Conservation (phyloP, 768 basidiomycete genomes). For the Hygrophoropsis aurantiaca region DNA sequence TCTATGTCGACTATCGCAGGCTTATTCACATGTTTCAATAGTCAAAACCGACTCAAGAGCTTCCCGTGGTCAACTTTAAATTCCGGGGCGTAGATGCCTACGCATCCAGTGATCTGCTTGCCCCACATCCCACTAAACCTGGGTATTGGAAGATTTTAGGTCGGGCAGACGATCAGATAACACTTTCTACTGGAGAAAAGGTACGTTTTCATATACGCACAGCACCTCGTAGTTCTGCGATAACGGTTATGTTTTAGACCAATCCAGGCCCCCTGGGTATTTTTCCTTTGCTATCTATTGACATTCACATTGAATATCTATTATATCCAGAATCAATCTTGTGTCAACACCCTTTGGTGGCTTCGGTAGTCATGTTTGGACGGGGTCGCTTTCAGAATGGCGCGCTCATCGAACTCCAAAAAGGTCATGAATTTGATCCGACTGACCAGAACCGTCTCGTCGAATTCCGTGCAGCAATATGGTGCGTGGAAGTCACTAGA, state of each 20-base stretch:
- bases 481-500: constrained; percentile 11
- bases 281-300: constrained; percentile 17
- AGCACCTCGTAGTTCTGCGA: not conserved
- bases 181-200: constrained; percentile 44
- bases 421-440: constrained; percentile 22
- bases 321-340: constrained; percentile 43
- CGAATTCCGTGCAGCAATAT: constrained; percentile 23
- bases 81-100: constrained; percentile 40
- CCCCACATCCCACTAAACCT: constrained; percentile 42
- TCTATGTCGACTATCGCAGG: too few relatives aligned
- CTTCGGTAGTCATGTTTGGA: constrained; percentile 39
- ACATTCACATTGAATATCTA: constrained; percentile 24
- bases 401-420: constrained; percentile 34
- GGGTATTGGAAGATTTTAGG: constrained; percentile 38
- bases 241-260: constrained; percentile 27
- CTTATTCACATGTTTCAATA: too few relatives aligned
- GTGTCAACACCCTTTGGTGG: constrained; percentile 25
- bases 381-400: constrained; percentile 35
- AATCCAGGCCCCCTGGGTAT: constrained; percentile 37
- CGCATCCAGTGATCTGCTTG: constrained; percentile 42
- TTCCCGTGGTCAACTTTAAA: constrained; percentile 31
- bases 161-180: too few relatives aligned
- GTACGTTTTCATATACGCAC: constrained; percentile 15
- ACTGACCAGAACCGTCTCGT: constrained; percentile 14
- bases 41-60: not conserved